phyloP scores from a whole-genome alignment of 2,329 filamentous ascomycete species.

The Talaromyces verruculosus region DNA sequence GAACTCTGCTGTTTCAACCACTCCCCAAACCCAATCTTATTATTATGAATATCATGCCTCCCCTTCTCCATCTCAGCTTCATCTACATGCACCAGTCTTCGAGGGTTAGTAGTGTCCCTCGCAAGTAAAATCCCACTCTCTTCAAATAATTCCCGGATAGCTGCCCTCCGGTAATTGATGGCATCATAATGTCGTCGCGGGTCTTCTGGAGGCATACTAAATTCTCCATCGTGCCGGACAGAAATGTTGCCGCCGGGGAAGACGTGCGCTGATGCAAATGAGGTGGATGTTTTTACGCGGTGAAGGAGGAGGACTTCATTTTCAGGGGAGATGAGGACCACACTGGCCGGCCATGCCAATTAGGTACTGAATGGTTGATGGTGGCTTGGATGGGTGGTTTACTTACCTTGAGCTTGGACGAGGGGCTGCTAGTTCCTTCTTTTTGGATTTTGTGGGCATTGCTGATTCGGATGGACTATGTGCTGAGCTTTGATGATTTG shows the following conservation, averaged over 20 bases:
- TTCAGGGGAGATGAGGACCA: slow-evolving; percentile 78
- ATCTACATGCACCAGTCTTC: slow-evolving; percentile 60
- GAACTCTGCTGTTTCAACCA: slow-evolving; percentile 55
- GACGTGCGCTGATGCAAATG: slow-evolving; percentile 89
- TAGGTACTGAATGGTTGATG: not conserved
- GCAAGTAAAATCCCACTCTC: slow-evolving; percentile 88
- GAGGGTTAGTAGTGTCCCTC: slow-evolving; percentile 28
- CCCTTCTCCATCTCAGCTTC: slow-evolving; percentile 63
- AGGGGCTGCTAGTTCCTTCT: slow-evolving; percentile 50
- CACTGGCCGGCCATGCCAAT: slow-evolving; percentile 49
- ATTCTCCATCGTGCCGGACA: slow-evolving; percentile 68
- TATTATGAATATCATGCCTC: slow-evolving; percentile 67
- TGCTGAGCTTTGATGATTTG: not conserved
- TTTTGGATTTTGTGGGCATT: slow-evolving; percentile 27
- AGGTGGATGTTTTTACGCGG: slow-evolving; percentile 75
- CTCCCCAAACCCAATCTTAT: slow-evolving; percentile 63
- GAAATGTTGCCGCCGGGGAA: slow-evolving; percentile 85
- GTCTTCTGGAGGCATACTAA: slow-evolving; percentile 50
- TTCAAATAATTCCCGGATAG: slow-evolving; percentile 89
- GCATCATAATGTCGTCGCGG: slow-evolving; percentile 67
- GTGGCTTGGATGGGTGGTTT: too few relatives aligned
- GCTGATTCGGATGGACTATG: not conserved
- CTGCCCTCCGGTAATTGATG: slow-evolving; percentile 73
- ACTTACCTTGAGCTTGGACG: slow-evolving; percentile 64
- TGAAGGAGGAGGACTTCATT: slow-evolving; percentile 89